Conservation (phyloP, 2,329 filamentous ascomycete genomes). For the Cryphonectria naterciae region DNA sequence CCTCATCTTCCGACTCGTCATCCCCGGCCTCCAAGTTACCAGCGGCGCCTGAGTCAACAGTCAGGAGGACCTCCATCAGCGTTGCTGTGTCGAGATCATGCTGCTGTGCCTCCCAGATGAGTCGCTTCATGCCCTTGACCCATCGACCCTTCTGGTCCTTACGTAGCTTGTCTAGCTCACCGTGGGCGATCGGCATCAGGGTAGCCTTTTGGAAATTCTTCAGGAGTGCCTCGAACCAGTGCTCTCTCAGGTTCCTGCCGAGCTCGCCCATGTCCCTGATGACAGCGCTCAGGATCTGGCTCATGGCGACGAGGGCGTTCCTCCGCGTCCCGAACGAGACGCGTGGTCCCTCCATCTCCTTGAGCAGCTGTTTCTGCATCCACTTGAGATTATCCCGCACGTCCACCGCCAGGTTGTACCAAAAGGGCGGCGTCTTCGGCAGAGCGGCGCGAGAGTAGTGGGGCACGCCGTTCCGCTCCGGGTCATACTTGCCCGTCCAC, state of each 20-base stretch:
- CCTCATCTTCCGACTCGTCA: not conserved
- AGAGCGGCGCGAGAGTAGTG: constrained; percentile 6
- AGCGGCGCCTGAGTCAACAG: not conserved
- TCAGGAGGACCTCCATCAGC: constrained; percentile 2
- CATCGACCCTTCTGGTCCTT: constrained; percentile 3
- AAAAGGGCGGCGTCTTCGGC: constrained; percentile 1
- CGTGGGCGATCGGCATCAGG: not conserved
- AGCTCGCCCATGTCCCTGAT: constrained; percentile 8
- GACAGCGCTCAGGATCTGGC: not conserved
- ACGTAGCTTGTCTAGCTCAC: not conserved
- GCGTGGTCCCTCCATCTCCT: constrained; percentile 1
- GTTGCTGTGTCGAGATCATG: not conserved
- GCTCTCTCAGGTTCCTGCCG: constrained; percentile 11
- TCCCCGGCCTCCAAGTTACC: not conserved
- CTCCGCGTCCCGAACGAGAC: constrained; percentile 18
- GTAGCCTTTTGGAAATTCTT: constrained; percentile 6
- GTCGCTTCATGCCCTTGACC: not conserved
- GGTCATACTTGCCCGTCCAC: constrained; percentile 5
- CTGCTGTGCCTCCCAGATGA: not conserved
- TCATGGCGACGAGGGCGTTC: constrained; percentile 19
- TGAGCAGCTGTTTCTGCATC: constrained; percentile 20
- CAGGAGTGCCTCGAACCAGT: not conserved
- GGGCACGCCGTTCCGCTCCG: not conserved
- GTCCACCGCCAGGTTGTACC: constrained; percentile 10
- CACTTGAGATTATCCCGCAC: constrained; percentile 15